These are phyloP conservation scores for Lignosus rhinocerotis DNA, from an alignment of 1,284 basidiomycete genomes.

Conservation along the genomic window DNA sequence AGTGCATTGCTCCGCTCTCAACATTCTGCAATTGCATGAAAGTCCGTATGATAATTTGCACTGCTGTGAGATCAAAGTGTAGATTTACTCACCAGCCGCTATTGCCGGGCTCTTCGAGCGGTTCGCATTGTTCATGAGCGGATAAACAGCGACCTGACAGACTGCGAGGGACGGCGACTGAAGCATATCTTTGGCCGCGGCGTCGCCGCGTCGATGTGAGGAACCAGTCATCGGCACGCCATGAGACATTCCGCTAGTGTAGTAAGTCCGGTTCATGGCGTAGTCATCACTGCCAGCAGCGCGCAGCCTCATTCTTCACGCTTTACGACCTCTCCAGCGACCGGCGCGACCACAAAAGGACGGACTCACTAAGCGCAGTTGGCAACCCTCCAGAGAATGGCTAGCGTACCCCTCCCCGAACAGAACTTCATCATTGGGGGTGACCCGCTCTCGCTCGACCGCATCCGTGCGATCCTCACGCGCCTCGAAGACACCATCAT, in stretches of 20 bases:
- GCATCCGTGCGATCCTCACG: slow-evolving; percentile 84
- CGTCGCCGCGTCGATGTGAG: background rate
- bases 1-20: no score
- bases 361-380: background rate
- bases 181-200: background rate
- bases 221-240: background rate
- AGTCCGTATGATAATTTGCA: background rate
- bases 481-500: slow-evolving; percentile 99
- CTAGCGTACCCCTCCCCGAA: slow-evolving; percentile 51
- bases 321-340: background rate
- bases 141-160: background rate
- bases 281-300: background rate
- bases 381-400: slow-evolving; percentile 15
- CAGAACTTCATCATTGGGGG: slow-evolving; percentile 67
- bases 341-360: background rate
- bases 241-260: background rate
- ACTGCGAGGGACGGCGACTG: background rate
- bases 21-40: background rate
- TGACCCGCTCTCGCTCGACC: slow-evolving; percentile 82
- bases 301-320: background rate
- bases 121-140: background rate
- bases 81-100: background rate
- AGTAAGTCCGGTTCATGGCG: background rate
- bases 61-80: background rate
- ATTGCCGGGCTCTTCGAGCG: background rate